phyloP scores from a whole-genome alignment of 805 yeast species.

The Starmera amethionina region DNA sequence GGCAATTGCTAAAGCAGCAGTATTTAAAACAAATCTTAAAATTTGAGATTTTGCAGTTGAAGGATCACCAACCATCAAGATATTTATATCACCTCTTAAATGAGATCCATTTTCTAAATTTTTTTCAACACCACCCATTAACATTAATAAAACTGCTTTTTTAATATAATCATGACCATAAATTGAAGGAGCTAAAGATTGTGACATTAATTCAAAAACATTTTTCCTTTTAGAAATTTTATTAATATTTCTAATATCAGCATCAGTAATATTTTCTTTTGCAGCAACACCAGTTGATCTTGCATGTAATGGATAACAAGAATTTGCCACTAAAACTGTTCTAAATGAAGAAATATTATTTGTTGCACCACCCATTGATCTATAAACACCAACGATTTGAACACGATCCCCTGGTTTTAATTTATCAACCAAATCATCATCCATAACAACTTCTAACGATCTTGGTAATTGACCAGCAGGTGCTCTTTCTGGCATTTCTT shows the following conservation, averaged over 20 bases:
- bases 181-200: constrained; percentile 90
- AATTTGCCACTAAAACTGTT: constrained; percentile 80
- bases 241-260: constrained; percentile 81
- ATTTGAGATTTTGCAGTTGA: constrained; percentile 97
- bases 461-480: constrained; percentile 98
- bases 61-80: constrained; percentile 97
- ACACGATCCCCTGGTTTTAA: constrained; percentile 96
- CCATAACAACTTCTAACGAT: constrained; percentile 83
- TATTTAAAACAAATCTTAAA: constrained; percentile 85
- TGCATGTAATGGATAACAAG: constrained; percentile 81
- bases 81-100: constrained; percentile 94
- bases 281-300: constrained; percentile 80
- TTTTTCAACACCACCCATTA: constrained; percentile 90
- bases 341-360: constrained; percentile 56
- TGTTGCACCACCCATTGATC: constrained; percentile 72
- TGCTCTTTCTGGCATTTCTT: constrained; percentile 96
- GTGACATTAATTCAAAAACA: constrained; percentile 70
- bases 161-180: constrained; percentile 90
- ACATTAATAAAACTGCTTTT: constrained; percentile 81
- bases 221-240: constrained; percentile 59
- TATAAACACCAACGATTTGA: constrained; percentile 87
- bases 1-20: constrained; percentile 92
- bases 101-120: constrained; percentile 92
- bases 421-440: constrained; percentile 86
- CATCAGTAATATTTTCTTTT: constrained; percentile 58